Conservation (phyloP, 108 stramenopile genomes). For the Epithemia pelagica region DNA sequence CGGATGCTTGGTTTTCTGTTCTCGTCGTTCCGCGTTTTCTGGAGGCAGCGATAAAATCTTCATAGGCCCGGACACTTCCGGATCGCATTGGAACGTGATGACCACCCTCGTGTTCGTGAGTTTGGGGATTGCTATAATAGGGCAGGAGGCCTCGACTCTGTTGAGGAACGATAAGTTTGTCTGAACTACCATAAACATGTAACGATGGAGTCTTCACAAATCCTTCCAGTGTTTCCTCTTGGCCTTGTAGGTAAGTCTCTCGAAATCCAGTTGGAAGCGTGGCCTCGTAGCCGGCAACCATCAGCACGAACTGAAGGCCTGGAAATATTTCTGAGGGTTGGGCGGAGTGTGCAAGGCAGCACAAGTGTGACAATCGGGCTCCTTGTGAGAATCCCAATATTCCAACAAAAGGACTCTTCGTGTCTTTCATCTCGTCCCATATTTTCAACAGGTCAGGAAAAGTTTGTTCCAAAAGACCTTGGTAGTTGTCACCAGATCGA, state of each 20-base stretch:
- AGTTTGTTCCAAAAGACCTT: constrained; percentile 49
- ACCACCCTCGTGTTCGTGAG: constrained; percentile 46
- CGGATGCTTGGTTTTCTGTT: background rate
- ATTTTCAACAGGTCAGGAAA: constrained; percentile 28
- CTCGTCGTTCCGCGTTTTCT: background rate
- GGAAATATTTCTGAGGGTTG: constrained; percentile 22
- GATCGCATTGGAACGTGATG: constrained; percentile 76
- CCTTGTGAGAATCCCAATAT: constrained; percentile 78
- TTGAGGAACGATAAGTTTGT: constrained; percentile 42
- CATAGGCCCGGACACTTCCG: constrained; percentile 34
- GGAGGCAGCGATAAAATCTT: constrained; percentile 42
- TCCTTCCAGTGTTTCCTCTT: background rate
- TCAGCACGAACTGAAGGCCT: constrained; percentile 42
- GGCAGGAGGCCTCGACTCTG: constrained; percentile 30
- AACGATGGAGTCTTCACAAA: constrained; percentile 37
- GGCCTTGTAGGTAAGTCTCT: constrained; percentile 3
- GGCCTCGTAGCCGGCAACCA: constrained; percentile 60
- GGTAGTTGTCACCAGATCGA: constrained; percentile 30
- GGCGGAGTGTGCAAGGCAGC: constrained; percentile 27
- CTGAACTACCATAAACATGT: constrained; percentile 62
- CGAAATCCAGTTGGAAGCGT: constrained; percentile 43
- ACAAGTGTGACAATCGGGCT: constrained; percentile 60
- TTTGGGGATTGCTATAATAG: constrained; percentile 5
- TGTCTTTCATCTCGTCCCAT: constrained; percentile 21
- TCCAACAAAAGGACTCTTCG: constrained; percentile 22